phyloP scores from a whole-genome alignment of 495 filamentous ascomycete species.

The Aspergillus haitiensis region DNA sequence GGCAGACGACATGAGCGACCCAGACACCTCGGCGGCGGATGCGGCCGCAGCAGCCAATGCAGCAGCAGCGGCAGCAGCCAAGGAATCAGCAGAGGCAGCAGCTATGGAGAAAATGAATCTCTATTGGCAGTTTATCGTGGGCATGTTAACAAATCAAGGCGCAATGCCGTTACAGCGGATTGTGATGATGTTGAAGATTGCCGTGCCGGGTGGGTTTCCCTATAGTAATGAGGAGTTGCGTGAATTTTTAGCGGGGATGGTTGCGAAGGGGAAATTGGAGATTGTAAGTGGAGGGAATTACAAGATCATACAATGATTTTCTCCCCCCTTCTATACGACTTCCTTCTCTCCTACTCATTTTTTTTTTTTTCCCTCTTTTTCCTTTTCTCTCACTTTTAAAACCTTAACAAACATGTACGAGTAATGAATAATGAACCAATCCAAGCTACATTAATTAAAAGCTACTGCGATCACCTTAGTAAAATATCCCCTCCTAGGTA shows the following conservation, averaged over 20 bases:
- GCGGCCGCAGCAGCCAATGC: slow-evolving; percentile 51
- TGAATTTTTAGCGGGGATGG: slow-evolving; percentile 75
- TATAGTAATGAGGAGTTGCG: slow-evolving; percentile 75
- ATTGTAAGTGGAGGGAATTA: slow-evolving; percentile 71
- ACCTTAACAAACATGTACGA: not conserved
- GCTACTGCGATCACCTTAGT: no score
- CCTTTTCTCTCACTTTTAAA: not conserved
- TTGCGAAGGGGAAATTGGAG: slow-evolving; percentile 67
- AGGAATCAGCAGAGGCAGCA: slow-evolving; percentile 47
- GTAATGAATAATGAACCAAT: slow-evolving; percentile 1
- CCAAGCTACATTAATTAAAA: not conserved
- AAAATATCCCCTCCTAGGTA: no score
- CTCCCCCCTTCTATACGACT: not conserved
- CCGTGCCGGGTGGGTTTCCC: slow-evolving; percentile 81
- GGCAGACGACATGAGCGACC: slow-evolving; percentile 21
- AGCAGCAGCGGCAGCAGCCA: slow-evolving; percentile 48
- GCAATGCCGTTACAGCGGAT: slow-evolving; percentile 79
- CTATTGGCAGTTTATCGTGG: slow-evolving; percentile 87
- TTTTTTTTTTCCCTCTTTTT: not conserved
- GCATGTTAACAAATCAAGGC: slow-evolving; percentile 91
- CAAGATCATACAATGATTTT: slow-evolving; percentile 44
- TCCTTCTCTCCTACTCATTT: not conserved
- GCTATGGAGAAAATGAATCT: slow-evolving; percentile 76
- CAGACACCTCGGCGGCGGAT: slow-evolving; percentile 38
- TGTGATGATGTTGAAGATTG: slow-evolving; percentile 89